These are phyloP conservation scores for Saturnispora galanensis DNA, from an alignment of 805 yeast species.

Conservation along the genomic window DNA sequence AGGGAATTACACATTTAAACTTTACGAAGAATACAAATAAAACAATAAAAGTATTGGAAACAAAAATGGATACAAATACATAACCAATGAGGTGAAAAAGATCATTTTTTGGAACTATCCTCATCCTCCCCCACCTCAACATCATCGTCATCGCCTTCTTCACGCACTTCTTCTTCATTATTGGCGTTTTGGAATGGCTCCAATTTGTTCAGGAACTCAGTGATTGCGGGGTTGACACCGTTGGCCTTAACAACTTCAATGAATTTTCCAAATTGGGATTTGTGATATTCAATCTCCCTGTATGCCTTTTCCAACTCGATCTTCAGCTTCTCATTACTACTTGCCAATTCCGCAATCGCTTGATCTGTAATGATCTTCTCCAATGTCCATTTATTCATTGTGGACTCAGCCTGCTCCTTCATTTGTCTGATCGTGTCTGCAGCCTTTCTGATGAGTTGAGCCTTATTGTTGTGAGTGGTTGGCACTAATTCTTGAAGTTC, in stretches of 20 bases:
- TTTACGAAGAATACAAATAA: neutral
- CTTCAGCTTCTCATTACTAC: slow-evolving; percentile 80
- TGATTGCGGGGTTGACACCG: slow-evolving; percentile 10
- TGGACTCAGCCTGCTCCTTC: slow-evolving; percentile 81
- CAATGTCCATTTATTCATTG: slow-evolving; percentile 89
- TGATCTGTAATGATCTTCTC: slow-evolving; percentile 90
- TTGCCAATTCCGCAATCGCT: slow-evolving; percentile 74
- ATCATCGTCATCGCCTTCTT: neutral
- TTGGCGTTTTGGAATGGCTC: slow-evolving; percentile 1
- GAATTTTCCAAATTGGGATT: slow-evolving; percentile 30
- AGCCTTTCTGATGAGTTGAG: slow-evolving; percentile 79
- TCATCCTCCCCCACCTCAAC: neutral
- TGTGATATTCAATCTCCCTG: slow-evolving; percentile 82
- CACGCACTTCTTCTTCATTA: neutral
- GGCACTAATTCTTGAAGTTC: slow-evolving; percentile 73
- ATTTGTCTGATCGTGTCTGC: slow-evolving; percentile 84
- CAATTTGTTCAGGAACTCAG: slow-evolving; percentile 8
- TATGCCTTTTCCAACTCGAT: slow-evolving; percentile 84
- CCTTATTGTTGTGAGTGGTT: slow-evolving; percentile 77
- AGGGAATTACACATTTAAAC: slow-evolving; percentile 35
- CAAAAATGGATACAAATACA: neutral
- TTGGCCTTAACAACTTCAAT: slow-evolving; percentile 8
- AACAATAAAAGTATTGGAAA: neutral
- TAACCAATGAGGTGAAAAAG: neutral
- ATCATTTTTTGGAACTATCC: neutral